These are phyloP conservation scores for Cajanus cajan DNA, from an alignment of 306 rosid species.

Conservation along the genomic window DNA sequence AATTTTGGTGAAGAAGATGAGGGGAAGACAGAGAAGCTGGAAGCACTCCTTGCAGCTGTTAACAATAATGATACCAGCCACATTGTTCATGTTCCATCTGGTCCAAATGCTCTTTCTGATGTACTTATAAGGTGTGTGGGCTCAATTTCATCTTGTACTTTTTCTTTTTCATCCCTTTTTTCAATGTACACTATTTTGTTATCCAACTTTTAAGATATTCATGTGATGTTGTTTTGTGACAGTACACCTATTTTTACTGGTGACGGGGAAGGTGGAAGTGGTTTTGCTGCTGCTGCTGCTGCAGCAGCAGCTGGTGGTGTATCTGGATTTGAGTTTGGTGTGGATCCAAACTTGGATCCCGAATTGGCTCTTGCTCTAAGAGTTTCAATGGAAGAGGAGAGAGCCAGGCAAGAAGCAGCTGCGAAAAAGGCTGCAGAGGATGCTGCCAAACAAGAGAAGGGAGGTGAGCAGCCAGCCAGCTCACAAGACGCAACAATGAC, in stretches of 20 bases:
- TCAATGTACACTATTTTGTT: background rate
- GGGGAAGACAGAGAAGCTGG: slow-evolving; percentile 79
- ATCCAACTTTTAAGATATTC: slow-evolving; percentile 8
- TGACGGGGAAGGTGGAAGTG: slow-evolving; percentile 96
- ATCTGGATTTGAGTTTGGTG: slow-evolving; percentile 95
- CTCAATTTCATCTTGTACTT: slow-evolving; percentile 9
- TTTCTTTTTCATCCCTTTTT: background rate
- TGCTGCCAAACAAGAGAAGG: slow-evolving; percentile 69
- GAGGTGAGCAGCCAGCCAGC: slow-evolving; percentile 70
- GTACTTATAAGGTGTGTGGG: slow-evolving; percentile 57
- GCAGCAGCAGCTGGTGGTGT: slow-evolving; percentile 95
- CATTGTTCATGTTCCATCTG: slow-evolving; percentile 46
- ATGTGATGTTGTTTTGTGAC: slow-evolving; percentile 24
- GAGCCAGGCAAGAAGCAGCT: slow-evolving; percentile 99
- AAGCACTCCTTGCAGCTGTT: slow-evolving; percentile 78
- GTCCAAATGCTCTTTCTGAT: slow-evolving; percentile 50
- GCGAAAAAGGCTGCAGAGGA: slow-evolving; percentile 96
- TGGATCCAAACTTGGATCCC: slow-evolving; percentile 98
- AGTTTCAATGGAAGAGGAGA: slow-evolving; percentile 99
- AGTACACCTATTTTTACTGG: slow-evolving; percentile 98
- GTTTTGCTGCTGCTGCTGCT: slow-evolving; percentile 90
- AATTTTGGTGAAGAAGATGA: slow-evolving; percentile 94
- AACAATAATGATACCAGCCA: slow-evolving; percentile 78
- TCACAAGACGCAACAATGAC: slow-evolving; percentile 91
- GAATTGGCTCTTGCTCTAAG: slow-evolving; percentile 98